Evolutionary conservation across 2,329 filamentous ascomycete species (phyloP).

Genomic region (Colletotrichum chlorophyti): DNA sequence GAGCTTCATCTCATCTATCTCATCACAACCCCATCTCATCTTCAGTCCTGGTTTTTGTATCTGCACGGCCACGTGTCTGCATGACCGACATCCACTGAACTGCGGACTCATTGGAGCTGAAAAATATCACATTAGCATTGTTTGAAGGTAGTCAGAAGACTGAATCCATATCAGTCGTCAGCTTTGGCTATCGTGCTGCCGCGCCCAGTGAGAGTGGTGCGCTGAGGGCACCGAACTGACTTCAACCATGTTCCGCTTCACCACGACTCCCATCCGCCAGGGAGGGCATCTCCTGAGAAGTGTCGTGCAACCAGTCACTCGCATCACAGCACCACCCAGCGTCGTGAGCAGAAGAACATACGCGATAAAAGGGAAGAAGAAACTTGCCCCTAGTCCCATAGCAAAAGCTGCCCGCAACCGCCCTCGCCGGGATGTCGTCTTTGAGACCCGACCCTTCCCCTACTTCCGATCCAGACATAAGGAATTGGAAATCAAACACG

Average conservation of each 20-base stretch:
- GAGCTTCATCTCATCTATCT: no score
- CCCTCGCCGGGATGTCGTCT: neutral
- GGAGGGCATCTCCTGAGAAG: neutral
- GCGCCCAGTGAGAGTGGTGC: neutral
- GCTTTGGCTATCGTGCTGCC: no score
- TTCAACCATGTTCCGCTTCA: conserved; percentile 8
- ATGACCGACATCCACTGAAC: no score
- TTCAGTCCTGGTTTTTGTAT: no score
- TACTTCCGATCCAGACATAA: neutral
- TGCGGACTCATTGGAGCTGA: no score
- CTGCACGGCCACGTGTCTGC: no score
- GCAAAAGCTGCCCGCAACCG: neutral
- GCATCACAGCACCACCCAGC: neutral
- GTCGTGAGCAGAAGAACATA: neutral
- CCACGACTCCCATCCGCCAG: neutral
- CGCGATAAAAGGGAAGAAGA: neutral
- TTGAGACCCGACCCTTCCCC: neutral
- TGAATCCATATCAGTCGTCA: no score
- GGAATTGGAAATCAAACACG: neutral
- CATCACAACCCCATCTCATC: no score
- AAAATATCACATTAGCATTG: no score
- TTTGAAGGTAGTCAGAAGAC: no score
- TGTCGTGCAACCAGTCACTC: neutral
- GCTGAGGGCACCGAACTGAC: neutral
- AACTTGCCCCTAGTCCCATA: neutral